Percentiles rank a stretch among this genome's conserved stretches.
Conservation (phyloP, 176 grass and related monocot species). For the Microstegium vimineum region DNA sequence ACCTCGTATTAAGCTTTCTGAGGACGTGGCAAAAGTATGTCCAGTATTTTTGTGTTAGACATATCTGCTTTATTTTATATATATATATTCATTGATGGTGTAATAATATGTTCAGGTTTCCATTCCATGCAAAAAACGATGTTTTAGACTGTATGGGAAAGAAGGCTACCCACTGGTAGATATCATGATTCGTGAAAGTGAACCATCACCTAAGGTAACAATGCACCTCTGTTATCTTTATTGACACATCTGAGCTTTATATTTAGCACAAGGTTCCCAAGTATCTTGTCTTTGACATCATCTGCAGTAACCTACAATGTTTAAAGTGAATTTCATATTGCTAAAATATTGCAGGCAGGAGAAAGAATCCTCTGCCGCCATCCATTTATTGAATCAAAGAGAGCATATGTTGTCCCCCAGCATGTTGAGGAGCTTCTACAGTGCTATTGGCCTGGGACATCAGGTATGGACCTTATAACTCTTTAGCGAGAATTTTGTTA, state of each 20-base stretch:
- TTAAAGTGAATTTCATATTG: slow-evolving; percentile 19
- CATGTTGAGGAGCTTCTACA: slow-evolving; percentile 86
- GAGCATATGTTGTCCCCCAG: slow-evolving; percentile 89
- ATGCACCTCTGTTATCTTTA: background rate
- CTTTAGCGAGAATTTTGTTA: background rate
- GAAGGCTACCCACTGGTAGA: slow-evolving; percentile 94
- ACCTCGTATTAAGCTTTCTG: slow-evolving; percentile 97
- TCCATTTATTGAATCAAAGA: slow-evolving; percentile 96
- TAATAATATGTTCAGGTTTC: slow-evolving; percentile 61
- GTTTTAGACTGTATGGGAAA: slow-evolving; percentile 91
- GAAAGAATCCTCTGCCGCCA: slow-evolving; percentile 88
- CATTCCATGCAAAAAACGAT: slow-evolving; percentile 94
- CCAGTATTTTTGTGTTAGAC: background rate
- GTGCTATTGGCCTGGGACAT: slow-evolving; percentile 83
- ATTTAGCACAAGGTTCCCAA: slow-evolving; percentile 3
- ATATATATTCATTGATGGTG: slow-evolving; percentile 1
- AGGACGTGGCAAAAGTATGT: slow-evolving; percentile 92
- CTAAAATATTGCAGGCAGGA: slow-evolving; percentile 60
- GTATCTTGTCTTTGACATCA: background rate
- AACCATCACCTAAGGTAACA: slow-evolving; percentile 76
- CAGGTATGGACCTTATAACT: slow-evolving; percentile 47
- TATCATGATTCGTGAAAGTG: slow-evolving; percentile 84
- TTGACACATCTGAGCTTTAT: slow-evolving; percentile 18
- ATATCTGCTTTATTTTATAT: background rate
- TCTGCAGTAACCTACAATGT: background rate